Evolutionary conservation across 495 filamentous ascomycete genomes (phyloP), one percentile per base, ranked within the genome.

Genomic region (Achaetomiella virescens): DNA sequence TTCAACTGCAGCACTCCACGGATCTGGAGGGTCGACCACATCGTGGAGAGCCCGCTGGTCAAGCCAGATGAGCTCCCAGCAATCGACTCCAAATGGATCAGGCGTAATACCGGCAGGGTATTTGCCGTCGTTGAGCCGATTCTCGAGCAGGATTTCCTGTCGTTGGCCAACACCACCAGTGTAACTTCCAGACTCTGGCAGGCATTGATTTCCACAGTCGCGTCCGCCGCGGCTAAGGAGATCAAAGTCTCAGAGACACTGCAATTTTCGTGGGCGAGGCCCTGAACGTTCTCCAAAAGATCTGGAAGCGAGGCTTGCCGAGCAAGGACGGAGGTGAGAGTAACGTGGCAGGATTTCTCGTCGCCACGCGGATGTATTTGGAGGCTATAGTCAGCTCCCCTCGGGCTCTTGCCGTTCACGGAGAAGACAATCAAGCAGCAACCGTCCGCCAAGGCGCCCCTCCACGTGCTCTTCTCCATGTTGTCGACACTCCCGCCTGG

Each of bases 81-180:
- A 2, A 68, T 96, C 12, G 89, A 97, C 66, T 76, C 87, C 9
- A 88, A 85, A 74, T 98, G 93, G 93, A 72, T 95, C n/a, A 83
- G 92, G 55, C 83, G 79, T 49, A 86, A 85, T 59, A 72, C 84
- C 7, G 59, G 66, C 0, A 72, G 68, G 22, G 76, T 97, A 2
- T 72, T 95, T 44, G 69, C 67, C 7, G 73, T 86, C 2, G 75
- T 95, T 20, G 83, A 86, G 48, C 77, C 76, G 3, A 73, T 90
- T 6, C 67, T 95, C 5, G 73, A 76, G 31, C 70, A 72, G 27
- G 78, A 80, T 0, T 78, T 82, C 18, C 80, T 81, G 70, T 71
- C 75, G 14, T 59, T 78, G 2, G 66, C 69, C 17, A 57, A 68
- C 6, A 67, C 75, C 3, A 72, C 80, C 15, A 74, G 74, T 6